These are phyloP conservation scores for Colletotrichum chrysophilum DNA, from an alignment of 2,329 filamentous ascomycete genomes.

Conservation along the genomic window DNA sequence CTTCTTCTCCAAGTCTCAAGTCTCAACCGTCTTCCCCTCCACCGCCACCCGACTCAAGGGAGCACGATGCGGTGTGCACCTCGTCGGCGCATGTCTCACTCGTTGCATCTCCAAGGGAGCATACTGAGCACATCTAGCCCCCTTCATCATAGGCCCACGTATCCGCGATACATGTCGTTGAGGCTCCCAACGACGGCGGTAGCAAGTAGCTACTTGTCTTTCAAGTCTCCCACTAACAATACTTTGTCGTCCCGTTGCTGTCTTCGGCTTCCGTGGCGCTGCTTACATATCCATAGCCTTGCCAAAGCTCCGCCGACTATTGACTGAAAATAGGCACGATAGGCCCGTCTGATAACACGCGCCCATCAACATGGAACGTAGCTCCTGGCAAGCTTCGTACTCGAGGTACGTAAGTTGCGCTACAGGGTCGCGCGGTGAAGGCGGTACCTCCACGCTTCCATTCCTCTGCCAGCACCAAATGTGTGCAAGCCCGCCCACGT, in stretches of 20 bases:
- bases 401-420: slow-evolving; percentile 15
- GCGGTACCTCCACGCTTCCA: not conserved
- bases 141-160: not conserved
- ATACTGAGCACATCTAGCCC: not conserved
- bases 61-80: slow-evolving; percentile 12
- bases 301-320: not conserved
- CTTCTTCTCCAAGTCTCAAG: not conserved
- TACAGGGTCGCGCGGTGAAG: slow-evolving; percentile 1
- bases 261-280: not conserved
- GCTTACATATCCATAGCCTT: not conserved
- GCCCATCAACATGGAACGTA: slow-evolving; percentile 15
- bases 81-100: slow-evolving; percentile 11
- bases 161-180: not conserved
- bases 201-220: slow-evolving; percentile 13
- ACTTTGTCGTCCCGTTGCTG: not conserved
- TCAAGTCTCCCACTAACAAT: not conserved
- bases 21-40: not conserved
- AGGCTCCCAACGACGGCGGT: not conserved
- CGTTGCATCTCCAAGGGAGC: not conserved
- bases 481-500: not conserved
- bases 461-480: not conserved
- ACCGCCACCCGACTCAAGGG: not conserved
- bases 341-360: not conserved
- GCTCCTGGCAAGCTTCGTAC: slow-evolving; percentile 18
- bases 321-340: not conserved